Conservation (phyloP, 2,329 filamentous ascomycete genomes). For the Neopestalotiopsis rosae region DNA sequence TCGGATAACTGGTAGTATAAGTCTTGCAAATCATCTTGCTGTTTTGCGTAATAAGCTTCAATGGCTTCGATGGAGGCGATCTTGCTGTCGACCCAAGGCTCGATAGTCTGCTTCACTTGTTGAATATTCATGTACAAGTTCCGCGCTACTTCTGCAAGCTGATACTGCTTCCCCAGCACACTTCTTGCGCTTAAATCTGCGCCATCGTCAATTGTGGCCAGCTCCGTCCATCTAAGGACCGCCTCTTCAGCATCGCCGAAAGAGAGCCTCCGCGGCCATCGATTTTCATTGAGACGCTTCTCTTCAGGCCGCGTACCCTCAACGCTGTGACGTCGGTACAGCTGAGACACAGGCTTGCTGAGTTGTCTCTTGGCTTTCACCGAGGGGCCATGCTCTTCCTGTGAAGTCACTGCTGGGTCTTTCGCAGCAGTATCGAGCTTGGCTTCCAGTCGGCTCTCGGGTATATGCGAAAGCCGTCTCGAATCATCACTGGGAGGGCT, state of each 20-base stretch:
- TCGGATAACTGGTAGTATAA: slow-evolving; percentile 75
- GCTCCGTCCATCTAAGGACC: slow-evolving; percentile 69
- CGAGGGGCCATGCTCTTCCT: slow-evolving; percentile 61
- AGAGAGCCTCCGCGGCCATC: slow-evolving; percentile 75
- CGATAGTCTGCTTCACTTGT: slow-evolving; percentile 56
- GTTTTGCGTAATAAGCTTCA: slow-evolving; percentile 65
- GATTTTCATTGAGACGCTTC: slow-evolving; percentile 56
- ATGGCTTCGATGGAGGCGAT: slow-evolving; percentile 62
- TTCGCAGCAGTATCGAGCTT: slow-evolving; percentile 59
- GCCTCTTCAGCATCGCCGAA: slow-evolving; percentile 79
- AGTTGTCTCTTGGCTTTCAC: slow-evolving; percentile 53
- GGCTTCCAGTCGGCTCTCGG: slow-evolving; percentile 28
- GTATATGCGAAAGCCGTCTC: slow-evolving; percentile 25
- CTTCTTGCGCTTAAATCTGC: slow-evolving; percentile 34
- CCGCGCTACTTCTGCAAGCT: slow-evolving; percentile 58
- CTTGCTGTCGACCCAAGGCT: slow-evolving; percentile 66
- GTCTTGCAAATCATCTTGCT: slow-evolving; percentile 68
- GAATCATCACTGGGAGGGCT: slow-evolving; percentile 26
- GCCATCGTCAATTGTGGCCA: slow-evolving; percentile 49
- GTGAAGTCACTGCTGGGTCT: slow-evolving; percentile 63
- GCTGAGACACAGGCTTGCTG: slow-evolving; percentile 49
- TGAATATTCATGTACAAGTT: slow-evolving; percentile 59
- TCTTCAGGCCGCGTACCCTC: slow-evolving; percentile 39
- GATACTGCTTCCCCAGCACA: slow-evolving; percentile 22
- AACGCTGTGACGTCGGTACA: slow-evolving; percentile 69